phyloP scores from a whole-genome alignment of 148 eudicot genomes.

The Nepenthes gracilis region DNA sequence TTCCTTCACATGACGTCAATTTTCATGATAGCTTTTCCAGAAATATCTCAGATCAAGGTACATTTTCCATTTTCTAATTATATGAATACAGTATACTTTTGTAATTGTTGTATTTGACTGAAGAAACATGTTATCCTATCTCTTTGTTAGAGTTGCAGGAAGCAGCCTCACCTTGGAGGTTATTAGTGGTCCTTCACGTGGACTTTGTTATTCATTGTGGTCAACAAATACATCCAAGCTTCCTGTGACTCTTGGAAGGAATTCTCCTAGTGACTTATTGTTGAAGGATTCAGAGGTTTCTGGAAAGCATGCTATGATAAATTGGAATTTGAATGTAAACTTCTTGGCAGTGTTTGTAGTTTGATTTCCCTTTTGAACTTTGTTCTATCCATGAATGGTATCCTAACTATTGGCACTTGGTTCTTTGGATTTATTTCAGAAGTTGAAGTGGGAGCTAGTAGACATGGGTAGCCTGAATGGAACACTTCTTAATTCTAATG shows the following conservation, averaged over 20 bases:
- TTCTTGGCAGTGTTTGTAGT: background rate
- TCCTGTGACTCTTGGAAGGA: conserved; percentile 91
- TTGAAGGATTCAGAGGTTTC: conserved; percentile 87
- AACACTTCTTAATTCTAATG: conserved; percentile 62
- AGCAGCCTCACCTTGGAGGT: conserved; percentile 85
- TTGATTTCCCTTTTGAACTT: background rate
- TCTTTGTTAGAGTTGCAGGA: conserved; percentile 82
- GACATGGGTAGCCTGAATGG: conserved; percentile 99
- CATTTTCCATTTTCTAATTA: conserved; percentile 15
- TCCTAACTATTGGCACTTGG: conserved; percentile 6
- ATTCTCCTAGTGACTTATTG: conserved; percentile 65
- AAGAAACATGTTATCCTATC: conserved; percentile 47
- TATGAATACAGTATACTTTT: background rate
- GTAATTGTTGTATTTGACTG: conserved; percentile 10
- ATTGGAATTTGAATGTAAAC: conserved; percentile 71
- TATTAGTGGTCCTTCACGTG: conserved; percentile 69
- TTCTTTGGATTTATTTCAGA: conserved; percentile 34
- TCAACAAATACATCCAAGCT: conserved; percentile 64
- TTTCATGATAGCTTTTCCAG: conserved; percentile 18
- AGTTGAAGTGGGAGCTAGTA: conserved; percentile 85
- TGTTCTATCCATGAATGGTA: background rate
- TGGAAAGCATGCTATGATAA: conserved; percentile 94
- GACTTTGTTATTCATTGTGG: conserved; percentile 39
- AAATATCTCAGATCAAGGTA: conserved; percentile 29
- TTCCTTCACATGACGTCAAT: conserved; percentile 22